Base-by-base conservation (phyloP, 1,139 yeast genomes). In the Blastobotrys ciferrii region DNA sequence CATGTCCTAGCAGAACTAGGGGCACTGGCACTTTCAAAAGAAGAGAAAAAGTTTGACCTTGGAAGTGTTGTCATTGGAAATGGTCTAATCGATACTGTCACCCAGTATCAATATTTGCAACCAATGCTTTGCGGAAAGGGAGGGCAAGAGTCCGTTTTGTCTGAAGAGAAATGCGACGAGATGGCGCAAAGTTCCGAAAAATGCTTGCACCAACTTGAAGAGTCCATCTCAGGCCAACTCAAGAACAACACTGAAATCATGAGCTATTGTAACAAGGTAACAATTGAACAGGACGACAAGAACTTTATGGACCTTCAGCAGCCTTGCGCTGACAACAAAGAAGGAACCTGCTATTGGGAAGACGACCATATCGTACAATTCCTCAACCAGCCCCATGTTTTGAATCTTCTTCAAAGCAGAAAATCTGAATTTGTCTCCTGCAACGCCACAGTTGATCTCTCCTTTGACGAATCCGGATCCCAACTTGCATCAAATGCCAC, bases 401-500 rank as follows among this genome's bases (percentile, higher is more conserved):
- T 82, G 71, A 80, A 78, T 56, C 89, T 87, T 40, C 74, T 91
- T 48, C 97, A 97, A 53, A 96, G 92, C 40, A 96, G 88, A 70
- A 94, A 87, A 53, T 89, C 84, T 45, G 67, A 72, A 43, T 91
- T 83, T 68, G 81, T 82, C 67, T 81, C 91, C 28, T 92, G 98
- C 75, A 89, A 89, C 75, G 30, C 37, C 36, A 50, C 60, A 1
- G 54, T 60, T 15, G 44, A 48, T 3, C 36, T 38, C 66, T 84
- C 84, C 76, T 89, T 88, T 68, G 66, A 84, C 63, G 15, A 32
- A 1, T 48, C 55, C 2, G 60, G 59, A 11, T 49, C 53, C 2
- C 53, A 49, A 52, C 67, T 83, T 41, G 40, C 42, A 5, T 83
- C 87, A 66, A 85, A 84, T 33, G 89, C 83, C 61, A 78, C 73